Evolutionary conservation across 495 filamentous ascomycete species (phyloP), one percentile per base, ranked within the genome.

Genomic region (Hypoxylon lenormandii): DNA sequence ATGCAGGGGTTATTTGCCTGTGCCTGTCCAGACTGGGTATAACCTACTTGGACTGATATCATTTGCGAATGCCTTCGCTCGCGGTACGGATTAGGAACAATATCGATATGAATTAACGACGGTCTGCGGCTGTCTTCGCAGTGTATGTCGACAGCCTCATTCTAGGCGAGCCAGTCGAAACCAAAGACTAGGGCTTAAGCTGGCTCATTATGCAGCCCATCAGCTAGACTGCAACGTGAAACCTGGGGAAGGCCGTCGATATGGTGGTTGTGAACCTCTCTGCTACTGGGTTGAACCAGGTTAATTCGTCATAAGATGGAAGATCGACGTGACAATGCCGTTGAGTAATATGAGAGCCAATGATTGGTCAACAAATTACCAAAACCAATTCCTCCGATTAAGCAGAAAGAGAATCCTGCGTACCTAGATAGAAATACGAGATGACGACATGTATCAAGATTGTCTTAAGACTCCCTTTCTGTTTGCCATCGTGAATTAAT

Each of bases 241-340:
- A 68, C 38, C 23, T 45, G 59, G 65, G 51, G 51, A 40, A 56
- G 40, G 23, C 23, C 26, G 18, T 49, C 7, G 48, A 40, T n/a
- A n/a, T 16, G 40, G 26, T 49, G 46, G 33, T 54, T 36, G 22
- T 5, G 22, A 60, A 21, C 22, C n/a, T 52, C 21, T 37, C 30
- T 60, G 12, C 15, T 51, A 26, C 48, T 51, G 13, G 64, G 55
- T 57, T 52, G 6, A 57, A 38, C 58, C 38, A 58, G 26, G 51
- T 57, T 30, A 19, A 21, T 26, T 59, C 50, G 57, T 30, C 50
- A 61, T 61, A 50, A 15, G 45, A 36, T 36, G 36, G 30, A 57
- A 51, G 64, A 67, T 67, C 64, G 64, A 57, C 64, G 43, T 38
- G 43, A 37, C 50, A 42, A 49, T 28, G 42, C 30, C 33, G 49